Percentiles rank a stretch among this genome's conserved stretches.
Conservation (phyloP, 2,329 filamentous ascomycete species). For the Colletotrichum filicis region DNA sequence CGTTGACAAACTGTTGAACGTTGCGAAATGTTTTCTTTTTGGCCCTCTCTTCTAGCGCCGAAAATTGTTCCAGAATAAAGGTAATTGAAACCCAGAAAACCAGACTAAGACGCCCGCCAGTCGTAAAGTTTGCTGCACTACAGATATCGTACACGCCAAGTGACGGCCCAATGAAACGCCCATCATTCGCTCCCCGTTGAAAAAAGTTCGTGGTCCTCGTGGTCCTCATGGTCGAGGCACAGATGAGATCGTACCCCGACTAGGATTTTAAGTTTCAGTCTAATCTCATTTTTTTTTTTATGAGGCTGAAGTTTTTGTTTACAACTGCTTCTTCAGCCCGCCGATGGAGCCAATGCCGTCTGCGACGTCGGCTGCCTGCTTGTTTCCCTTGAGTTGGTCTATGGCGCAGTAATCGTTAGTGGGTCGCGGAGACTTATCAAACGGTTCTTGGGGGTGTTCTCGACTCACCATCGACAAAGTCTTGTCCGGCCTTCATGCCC, state of each 20-base stretch:
- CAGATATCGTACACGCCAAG: not conserved
- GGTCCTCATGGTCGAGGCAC: not conserved
- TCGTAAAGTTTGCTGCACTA: not conserved
- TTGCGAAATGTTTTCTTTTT: not conserved
- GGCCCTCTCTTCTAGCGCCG: not conserved
- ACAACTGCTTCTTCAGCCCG: constrained; percentile 44
- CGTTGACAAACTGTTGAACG: not conserved
- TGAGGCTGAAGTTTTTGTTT: not conserved
- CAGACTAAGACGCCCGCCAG: constrained; percentile 6
- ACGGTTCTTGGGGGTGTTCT: not conserved
- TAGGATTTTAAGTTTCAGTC: not conserved
- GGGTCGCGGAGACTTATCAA: not conserved
- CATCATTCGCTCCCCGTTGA: not conserved
- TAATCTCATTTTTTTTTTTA: not conserved
- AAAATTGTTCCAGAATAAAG: constrained; percentile 22
- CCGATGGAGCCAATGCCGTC: constrained; percentile 42
- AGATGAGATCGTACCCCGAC: not conserved
- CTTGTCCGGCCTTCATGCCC: constrained; percentile 50
- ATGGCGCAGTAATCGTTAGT: not conserved
- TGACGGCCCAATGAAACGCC: not conserved
- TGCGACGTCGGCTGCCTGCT: constrained; percentile 47
- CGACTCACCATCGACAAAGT: constrained; percentile 48
- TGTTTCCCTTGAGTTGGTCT: constrained; percentile 49
- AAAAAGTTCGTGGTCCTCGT: not conserved
- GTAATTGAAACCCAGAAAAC: not conserved